Conservation (phyloP, 306 rosid genomes). For the Vigna angularis region DNA sequence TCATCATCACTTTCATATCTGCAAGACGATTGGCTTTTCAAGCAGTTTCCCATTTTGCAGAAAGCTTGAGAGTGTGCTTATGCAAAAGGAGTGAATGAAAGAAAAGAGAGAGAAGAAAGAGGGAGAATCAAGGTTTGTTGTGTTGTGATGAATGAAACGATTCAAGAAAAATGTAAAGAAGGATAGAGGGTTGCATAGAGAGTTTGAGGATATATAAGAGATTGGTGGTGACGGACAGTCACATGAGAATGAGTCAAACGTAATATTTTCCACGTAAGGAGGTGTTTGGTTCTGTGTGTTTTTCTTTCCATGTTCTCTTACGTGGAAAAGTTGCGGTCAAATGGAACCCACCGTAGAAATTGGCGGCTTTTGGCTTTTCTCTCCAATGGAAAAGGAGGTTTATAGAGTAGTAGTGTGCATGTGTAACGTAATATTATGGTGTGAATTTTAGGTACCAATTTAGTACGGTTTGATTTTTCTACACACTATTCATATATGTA, state of each 20-base stretch:
- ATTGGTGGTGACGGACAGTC: background rate
- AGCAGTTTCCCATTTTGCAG: slow-evolving; percentile 79
- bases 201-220: slow-evolving; percentile 39
- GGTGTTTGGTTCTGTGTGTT: background rate
- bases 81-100: background rate
- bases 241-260: slow-evolving; percentile 54
- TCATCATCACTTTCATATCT: slow-evolving; percentile 43
- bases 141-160: background rate
- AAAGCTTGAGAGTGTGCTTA: background rate
- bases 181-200: slow-evolving; percentile 20
- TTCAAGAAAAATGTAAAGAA: background rate
- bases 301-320: slow-evolving; percentile 39
- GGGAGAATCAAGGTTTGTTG: background rate
- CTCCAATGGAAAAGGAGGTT: background rate
- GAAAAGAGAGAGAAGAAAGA: background rate
- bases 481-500: too few species aligned
- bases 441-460: background rate
- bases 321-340: slow-evolving; percentile 48
- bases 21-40: slow-evolving; percentile 56
- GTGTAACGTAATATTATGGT: background rate
- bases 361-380: slow-evolving; percentile 36
- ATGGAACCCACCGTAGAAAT: slow-evolving; percentile 17
- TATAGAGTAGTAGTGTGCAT: background rate
- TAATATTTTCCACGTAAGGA: slow-evolving; percentile 46
- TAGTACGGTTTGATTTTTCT: background rate